Evolutionary conservation across 2,329 filamentous ascomycete genomes (phyloP).

Genomic region (Dactylellina leptospora): DNA sequence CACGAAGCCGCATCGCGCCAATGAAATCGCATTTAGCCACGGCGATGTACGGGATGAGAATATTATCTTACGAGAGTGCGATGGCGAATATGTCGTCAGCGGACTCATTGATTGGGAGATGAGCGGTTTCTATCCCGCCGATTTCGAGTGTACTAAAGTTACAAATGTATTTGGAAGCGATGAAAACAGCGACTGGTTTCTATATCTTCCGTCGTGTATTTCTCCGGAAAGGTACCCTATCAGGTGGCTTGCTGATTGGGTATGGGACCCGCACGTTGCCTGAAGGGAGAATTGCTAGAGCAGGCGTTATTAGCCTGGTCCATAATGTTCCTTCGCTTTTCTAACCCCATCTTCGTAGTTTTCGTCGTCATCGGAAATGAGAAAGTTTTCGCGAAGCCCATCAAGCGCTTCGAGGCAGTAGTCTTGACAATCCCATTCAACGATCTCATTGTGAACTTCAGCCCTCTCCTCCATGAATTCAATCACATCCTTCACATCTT

Average conservation of each 20-base stretch:
- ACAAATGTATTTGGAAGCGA: constrained; percentile 27
- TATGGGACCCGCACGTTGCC: constrained; percentile 23
- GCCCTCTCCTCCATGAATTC: constrained; percentile 27
- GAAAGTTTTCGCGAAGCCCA: constrained; percentile 28
- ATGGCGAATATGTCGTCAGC: constrained; percentile 46
- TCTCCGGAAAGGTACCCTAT: constrained; percentile 38
- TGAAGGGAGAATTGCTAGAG: constrained; percentile 22
- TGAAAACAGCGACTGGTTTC: constrained; percentile 18
- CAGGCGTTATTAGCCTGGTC: constrained; percentile 6
- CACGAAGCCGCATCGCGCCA: constrained; percentile 22
- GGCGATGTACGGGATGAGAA: constrained; percentile 32
- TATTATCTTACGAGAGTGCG: constrained; percentile 26
- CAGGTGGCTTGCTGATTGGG: constrained; percentile 22
- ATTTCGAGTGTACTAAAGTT: constrained; percentile 56
- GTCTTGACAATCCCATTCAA: constrained; percentile 46
- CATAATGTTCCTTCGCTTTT: constrained; percentile 36
- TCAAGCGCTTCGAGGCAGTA: constrained; percentile 41
- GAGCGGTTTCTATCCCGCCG: constrained; percentile 56
- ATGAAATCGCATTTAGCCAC: constrained; percentile 30
- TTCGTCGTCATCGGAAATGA: constrained; percentile 39
- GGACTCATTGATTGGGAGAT: constrained; percentile 58
- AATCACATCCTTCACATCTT: constrained; percentile 33
- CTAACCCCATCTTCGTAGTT: constrained; percentile 29
- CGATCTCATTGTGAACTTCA: constrained; percentile 31
- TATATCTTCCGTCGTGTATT: constrained; percentile 32